phyloP scores from a whole-genome alignment of 1,284 basidiomycete species.

The Meripilus lineatus region DNA sequence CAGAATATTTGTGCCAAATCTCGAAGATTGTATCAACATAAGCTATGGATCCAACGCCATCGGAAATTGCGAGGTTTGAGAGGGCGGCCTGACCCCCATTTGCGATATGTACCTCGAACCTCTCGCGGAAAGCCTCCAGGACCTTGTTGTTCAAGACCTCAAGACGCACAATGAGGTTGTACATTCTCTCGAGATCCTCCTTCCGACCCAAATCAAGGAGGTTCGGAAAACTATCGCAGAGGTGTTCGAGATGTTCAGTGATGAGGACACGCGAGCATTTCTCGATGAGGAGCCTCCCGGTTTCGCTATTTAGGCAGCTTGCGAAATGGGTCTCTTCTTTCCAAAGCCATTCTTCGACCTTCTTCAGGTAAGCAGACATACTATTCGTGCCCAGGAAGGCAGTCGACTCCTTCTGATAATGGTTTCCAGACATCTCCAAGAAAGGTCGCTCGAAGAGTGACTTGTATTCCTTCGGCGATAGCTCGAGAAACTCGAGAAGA shows the following conservation, averaged over 20 bases:
- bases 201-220: slow-evolving; percentile 84
- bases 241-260: slow-evolving; percentile 78
- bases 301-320: slow-evolving; percentile 87
- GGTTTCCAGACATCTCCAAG: slow-evolving; percentile 83
- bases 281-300: slow-evolving; percentile 80
- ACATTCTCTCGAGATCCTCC: slow-evolving; percentile 90
- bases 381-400: slow-evolving; percentile 88
- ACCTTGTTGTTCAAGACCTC: slow-evolving; percentile 90
- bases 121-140: slow-evolving; percentile 72
- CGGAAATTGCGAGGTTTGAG: slow-evolving; percentile 74
- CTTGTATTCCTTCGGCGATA: slow-evolving; percentile 92
- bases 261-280: slow-evolving; percentile 95
- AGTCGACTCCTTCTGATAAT: slow-evolving; percentile 90
- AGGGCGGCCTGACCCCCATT: slow-evolving; percentile 82
- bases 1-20: slow-evolving; percentile 90
- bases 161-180: slow-evolving; percentile 95
- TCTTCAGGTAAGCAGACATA: slow-evolving; percentile 96
- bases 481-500: no score
- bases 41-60: slow-evolving; percentile 81
- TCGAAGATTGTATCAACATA: slow-evolving; percentile 92
- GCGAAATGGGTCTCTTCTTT: slow-evolving; percentile 97
- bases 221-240: slow-evolving; percentile 95
- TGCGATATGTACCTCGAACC: slow-evolving; percentile 87
- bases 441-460: slow-evolving; percentile 90
- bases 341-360: slow-evolving; percentile 86